phyloP scores from a whole-genome alignment of 139 green algal genomes.

The Nannochloris sp. region DNA sequence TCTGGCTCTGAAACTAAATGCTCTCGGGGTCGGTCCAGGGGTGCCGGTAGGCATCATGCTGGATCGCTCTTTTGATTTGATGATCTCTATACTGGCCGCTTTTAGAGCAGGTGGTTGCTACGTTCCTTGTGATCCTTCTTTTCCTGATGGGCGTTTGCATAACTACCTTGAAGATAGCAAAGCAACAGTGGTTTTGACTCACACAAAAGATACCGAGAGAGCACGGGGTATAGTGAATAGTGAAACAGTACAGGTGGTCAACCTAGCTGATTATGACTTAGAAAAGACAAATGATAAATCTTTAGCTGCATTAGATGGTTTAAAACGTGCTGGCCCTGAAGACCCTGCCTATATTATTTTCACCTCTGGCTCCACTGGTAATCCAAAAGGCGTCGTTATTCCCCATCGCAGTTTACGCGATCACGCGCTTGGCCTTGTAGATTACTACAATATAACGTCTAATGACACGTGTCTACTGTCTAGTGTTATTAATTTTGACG shows the following conservation, averaged over 20 bases:
- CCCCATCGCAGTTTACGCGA: constrained; percentile 29
- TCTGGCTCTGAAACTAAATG: constrained; percentile 23
- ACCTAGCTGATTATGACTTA: too few species aligned
- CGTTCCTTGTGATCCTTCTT: constrained; percentile 47
- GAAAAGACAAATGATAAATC: too few species aligned
- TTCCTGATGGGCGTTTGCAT: constrained; percentile 17
- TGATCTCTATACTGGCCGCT: constrained; percentile 2
- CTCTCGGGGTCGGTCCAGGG: constrained; percentile 6
- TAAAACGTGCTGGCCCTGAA: neutral
- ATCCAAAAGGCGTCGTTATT: constrained; percentile 44
- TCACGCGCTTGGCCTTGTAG: neutral
- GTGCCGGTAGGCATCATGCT: constrained; percentile 5
- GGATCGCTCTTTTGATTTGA: neutral
- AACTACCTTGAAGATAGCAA: constrained; percentile 1
- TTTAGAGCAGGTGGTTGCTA: constrained; percentile 43
- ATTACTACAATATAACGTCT: neutral
- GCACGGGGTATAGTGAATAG: too few species aligned
- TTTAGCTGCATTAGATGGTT: too few species aligned
- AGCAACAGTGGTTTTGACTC: neutral
- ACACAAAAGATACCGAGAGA: too few species aligned
- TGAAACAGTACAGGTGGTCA: too few species aligned
- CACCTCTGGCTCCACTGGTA: constrained; percentile 51
- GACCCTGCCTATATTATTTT: constrained; percentile 53
- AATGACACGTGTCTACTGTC: neutral
- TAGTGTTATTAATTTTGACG: constrained; percentile 18